Base-by-base conservation (phyloP, 345 rosid species). In the Orychophragmus violaceus region DNA sequence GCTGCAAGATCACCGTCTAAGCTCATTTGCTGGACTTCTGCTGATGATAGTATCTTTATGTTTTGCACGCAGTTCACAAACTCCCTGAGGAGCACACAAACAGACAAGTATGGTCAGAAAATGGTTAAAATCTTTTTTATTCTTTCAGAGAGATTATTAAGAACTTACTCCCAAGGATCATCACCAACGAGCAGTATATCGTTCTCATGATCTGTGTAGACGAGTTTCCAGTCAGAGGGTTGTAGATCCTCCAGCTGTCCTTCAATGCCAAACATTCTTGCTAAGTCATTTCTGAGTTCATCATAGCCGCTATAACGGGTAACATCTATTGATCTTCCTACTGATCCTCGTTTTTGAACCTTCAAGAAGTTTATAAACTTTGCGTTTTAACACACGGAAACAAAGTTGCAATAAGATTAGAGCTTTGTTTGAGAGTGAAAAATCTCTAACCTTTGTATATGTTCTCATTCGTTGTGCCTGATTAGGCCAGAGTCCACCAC, bases 341-440 rank as follows among this genome's bases (percentile, higher is more conserved):
- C 97, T 23, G 97, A 84, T 10, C 98, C 97, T 19, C 96, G 94
- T 82, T 90, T 93, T 84, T 90, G 96, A 75, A 90, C 95, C 99
- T 94, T 64, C 79, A 81, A 14, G 28, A 32, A 29, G 32, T 69
- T 18, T 13, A 36, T 21, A 11, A 68, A 27, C 41, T 22, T 54
- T 18, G 3, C 7, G 30, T 35, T 55, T 16, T 16, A 23, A 53
- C 45, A 55, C 16, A 64, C 13, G 17, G 13, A 24, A 19, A 54
- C 22, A 56, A 3, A 51, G 60, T 14, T 13, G 66, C 36, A 22
- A 39, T 5, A 37, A 19, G 36, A 27, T 8, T 21, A 32, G 3
- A 50, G 11, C 44, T 69, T 17, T 58, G 12, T 22, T 50, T 6
- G 5, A 59, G 22, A 12, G 62, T 19, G 62, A 57, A 62, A 29